Evolutionary conservation across 1,139 yeast species (phyloP).

Genomic region (Pneumocystis carinii): DNA sequence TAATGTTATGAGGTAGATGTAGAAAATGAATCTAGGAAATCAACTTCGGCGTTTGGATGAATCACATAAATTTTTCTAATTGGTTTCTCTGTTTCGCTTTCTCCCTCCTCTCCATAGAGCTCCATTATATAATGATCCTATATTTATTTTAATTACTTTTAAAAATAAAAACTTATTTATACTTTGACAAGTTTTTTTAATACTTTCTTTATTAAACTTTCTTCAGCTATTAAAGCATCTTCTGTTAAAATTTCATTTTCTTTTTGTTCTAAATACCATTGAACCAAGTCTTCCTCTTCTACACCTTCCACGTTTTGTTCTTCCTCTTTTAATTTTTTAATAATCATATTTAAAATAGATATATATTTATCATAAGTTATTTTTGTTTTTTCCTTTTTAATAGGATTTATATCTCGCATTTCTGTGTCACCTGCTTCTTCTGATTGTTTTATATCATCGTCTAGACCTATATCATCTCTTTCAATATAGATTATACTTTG

Average conservation of each 20-base stretch:
- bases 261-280: slow-evolving; percentile 65
- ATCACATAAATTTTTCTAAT: slow-evolving; percentile 44
- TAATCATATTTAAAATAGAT: slow-evolving; percentile 65
- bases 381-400: slow-evolving; percentile 30
- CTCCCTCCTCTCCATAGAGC: slow-evolving; percentile 45
- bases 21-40: slow-evolving; percentile 25
- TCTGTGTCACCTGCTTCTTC: slow-evolving; percentile 9
- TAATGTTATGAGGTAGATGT: background rate
- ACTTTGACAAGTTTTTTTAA: slow-evolving; percentile 59
- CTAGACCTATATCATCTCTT: slow-evolving; percentile 81
- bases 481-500: slow-evolving; percentile 91
- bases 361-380: slow-evolving; percentile 80
- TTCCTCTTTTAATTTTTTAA: slow-evolving; percentile 46
- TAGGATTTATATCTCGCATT: slow-evolving; percentile 9
- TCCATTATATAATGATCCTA: slow-evolving; percentile 68
- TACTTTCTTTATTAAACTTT: slow-evolving; percentile 62
- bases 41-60: slow-evolving; percentile 49
- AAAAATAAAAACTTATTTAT: background rate
- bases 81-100: slow-evolving; percentile 23
- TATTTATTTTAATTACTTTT: background rate
- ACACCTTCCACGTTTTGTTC: slow-evolving; percentile 45
- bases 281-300: slow-evolving; percentile 52
- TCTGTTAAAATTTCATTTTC: slow-evolving; percentile 61
- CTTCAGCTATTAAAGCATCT: slow-evolving; percentile 55
- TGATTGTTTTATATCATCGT: slow-evolving; percentile 38